Evolutionary conservation across 1,284 basidiomycete species (phyloP), one percentile per base, ranked within the genome.

Genomic region (Trichosporon ovoides): DNA sequence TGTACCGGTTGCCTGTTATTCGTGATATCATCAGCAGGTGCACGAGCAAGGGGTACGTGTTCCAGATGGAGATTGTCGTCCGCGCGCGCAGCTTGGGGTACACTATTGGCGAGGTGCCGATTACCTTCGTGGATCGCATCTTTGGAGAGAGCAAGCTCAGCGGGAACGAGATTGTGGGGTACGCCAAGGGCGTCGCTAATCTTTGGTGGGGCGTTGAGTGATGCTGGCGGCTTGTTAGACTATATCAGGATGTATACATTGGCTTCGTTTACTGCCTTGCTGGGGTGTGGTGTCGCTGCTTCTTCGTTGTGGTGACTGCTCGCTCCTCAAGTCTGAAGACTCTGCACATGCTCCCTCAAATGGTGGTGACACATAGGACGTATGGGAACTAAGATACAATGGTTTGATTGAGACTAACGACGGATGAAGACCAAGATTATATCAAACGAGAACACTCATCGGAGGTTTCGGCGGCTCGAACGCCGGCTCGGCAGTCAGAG

Each of bases 61-160:
- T 95, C 81, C 91, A 95, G 80, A 95, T 95, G 91, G 91, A 95
- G 76, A 94, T 94, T 84, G 91, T 94, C 82, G 91, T 92, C 24
- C 84, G 91, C 4, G 91, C 91, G 2, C 82, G 86, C 49, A 83
- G 87, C 1, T 78, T 88, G 52, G 90, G 89, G 7, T 94, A 91
- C 77, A 83, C 82, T 7, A 84, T 95, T 1, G 91, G 89, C 13
- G 91, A 95, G 74, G 84, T 94, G 48, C 91, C 91, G 0, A 95
- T 95, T 67, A 94, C 90, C 1, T 95, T 95, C 72, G 91, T 92
- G 34, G 91, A 95, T 78, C 83, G 91, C 37, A 86, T 95, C 66
- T 94, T 88, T 74, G 91, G 91, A 3, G 91, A 94, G 77, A 91
- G 88, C 73, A 95, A 95, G 77, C 80, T 95, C 36, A 88, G 88